These are phyloP conservation scores for Trichoderma semiorbis DNA, from an alignment of 2,329 filamentous ascomycete species.

Conservation along the genomic window DNA sequence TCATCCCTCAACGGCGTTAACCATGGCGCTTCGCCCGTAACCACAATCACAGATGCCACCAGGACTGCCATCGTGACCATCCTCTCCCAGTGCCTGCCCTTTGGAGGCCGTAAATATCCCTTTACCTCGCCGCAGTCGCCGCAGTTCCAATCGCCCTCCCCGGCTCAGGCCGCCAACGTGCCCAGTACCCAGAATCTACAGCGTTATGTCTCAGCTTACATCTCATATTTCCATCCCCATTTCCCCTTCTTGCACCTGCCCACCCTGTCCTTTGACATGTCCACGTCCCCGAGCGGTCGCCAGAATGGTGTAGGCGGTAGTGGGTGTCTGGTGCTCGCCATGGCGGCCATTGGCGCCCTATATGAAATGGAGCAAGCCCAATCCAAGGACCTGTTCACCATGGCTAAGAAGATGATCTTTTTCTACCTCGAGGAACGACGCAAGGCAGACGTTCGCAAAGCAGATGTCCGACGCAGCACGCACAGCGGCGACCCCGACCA, in stretches of 20 bases:
- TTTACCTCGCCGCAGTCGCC: slow-evolving; percentile 55
- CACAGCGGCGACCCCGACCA: slow-evolving; percentile 33
- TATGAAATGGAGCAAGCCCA: slow-evolving; percentile 80
- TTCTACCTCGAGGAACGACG: slow-evolving; percentile 87
- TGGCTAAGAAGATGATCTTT: slow-evolving; percentile 93
- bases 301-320: slow-evolving; percentile 67
- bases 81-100: slow-evolving; percentile 54
- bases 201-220: slow-evolving; percentile 84
- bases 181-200: slow-evolving; percentile 84
- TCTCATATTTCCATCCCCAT: slow-evolving; percentile 90
- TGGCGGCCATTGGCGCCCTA: slow-evolving; percentile 75
- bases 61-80: slow-evolving; percentile 59
- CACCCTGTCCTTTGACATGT: slow-evolving; percentile 84
- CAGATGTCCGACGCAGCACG: slow-evolving; percentile 54
- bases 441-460: slow-evolving; percentile 73
- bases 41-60: slow-evolving; percentile 63
- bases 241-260: slow-evolving; percentile 91
- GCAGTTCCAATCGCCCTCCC: slow-evolving; percentile 47
- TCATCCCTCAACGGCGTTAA: slow-evolving; percentile 66
- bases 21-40: slow-evolving; percentile 55
- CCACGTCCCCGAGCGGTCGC: slow-evolving; percentile 62
- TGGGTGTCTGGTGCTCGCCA: slow-evolving; percentile 78
- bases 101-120: slow-evolving; percentile 62
- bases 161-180: slow-evolving; percentile 55
- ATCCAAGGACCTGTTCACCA: slow-evolving; percentile 84